Base-by-base conservation (phyloP, 306 rosid genomes). In the Elaeagnus macrophylla region DNA sequence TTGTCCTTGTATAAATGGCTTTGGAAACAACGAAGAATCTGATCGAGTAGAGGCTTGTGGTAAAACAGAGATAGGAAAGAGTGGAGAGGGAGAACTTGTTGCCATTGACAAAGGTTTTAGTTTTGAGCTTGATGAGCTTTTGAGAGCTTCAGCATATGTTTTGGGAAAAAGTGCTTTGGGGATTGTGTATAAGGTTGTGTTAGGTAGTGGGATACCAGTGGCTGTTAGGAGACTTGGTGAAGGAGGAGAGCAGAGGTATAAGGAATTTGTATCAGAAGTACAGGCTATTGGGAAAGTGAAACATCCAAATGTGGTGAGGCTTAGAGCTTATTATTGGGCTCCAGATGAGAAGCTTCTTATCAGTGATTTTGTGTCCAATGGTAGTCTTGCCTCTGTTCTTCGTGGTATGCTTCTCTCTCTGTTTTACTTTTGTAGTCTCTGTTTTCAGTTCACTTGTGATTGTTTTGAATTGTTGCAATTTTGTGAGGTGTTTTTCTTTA, bases 271-370 rank as follows among this genome's bases (percentile, higher is more conserved):
- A 35, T 78, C 95, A 63, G 99, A 93, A 69, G 81, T 84, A 40
- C 89, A 82, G 60, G 95, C 95, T 12, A 93, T 93, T 53, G 99
- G 95, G 71, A 81, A 74, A 53, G 88, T 93, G 35, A 93, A 88
- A 50, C 99, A 93, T 57, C 99, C 99, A 0, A 93, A 93, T 44
- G 54, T 93, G 57, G 96, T 87, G 18, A 87, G 2, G 63, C 51
- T 93, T 53, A 82, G 95, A 56, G 99, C 99, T 9, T 93, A 87
- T 32, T 93, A 87, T 59, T 93, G 96, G 99, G 99, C 96, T 38
- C 74, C 83, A 11, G 99, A 93, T 57, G 99, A 93, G 72, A 93
- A 93, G 89, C 96, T 93, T 41, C 69, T 93, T 46, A 93, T 93
- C 32, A 87, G 95, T 66, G 96, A 93, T 76, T 93, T 93, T 64